These are phyloP conservation scores for Euphorbia tirucalli DNA, from an alignment of 345 rosid species.

Conservation along the genomic window DNA sequence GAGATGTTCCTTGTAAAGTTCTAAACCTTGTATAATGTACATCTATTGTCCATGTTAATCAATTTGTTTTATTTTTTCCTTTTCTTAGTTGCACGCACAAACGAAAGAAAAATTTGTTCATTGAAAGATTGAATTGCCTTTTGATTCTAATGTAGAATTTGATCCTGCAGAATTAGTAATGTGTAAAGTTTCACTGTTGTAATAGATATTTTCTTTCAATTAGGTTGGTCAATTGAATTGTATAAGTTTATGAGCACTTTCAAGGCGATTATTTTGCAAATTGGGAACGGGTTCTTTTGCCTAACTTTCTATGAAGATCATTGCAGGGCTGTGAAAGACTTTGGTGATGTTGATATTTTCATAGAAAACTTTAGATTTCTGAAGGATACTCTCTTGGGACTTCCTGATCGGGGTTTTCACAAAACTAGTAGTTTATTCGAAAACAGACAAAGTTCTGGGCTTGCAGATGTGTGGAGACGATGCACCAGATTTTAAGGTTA, in stretches of 20 bases:
- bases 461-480: constrained; percentile 95
- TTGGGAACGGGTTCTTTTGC: constrained; percentile 12
- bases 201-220: too few relatives aligned
- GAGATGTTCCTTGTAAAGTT: too few relatives aligned
- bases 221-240: background rate
- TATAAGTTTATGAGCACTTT: background rate
- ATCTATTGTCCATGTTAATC: too few relatives aligned
- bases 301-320: constrained; percentile 17
- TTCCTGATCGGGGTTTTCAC: constrained; percentile 82
- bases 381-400: constrained; percentile 91
- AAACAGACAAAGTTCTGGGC: constrained; percentile 68
- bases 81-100: too few relatives aligned
- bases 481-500: constrained; percentile 75
- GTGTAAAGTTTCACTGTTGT: too few relatives aligned
- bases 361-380: constrained; percentile 86
- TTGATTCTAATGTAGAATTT: too few relatives aligned
- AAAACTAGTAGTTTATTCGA: constrained; percentile 85
- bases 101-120: too few relatives aligned
- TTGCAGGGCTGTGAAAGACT: constrained; percentile 73
- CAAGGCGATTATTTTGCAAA: background rate
- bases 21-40: too few relatives aligned
- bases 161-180: too few relatives aligned
- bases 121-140: too few relatives aligned
- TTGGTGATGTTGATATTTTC: constrained; percentile 76
- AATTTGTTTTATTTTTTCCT: too few relatives aligned